Percentiles rank a stretch among this genome's conserved stretches.
Conservation (phyloP, 805 yeast genomes). For the Metschnikowia picachoensis region DNA sequence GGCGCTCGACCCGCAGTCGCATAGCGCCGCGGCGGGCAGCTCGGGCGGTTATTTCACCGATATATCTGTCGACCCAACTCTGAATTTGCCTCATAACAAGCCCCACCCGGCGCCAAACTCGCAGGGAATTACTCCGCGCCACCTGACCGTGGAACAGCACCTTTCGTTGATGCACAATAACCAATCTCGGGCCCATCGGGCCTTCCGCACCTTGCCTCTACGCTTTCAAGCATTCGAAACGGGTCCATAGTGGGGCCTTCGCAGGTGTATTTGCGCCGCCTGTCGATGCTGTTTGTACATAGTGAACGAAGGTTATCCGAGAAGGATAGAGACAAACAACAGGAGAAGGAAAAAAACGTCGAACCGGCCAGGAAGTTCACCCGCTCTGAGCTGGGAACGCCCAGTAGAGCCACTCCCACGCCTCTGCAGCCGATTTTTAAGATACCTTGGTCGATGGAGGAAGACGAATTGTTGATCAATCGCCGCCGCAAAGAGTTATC, state of each 20-base stretch:
- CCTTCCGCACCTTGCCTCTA: slow-evolving; percentile 28
- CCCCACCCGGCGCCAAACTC: slow-evolving; percentile 26
- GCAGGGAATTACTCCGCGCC: slow-evolving; percentile 17
- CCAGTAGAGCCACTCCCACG: slow-evolving; percentile 4
- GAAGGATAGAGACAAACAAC: slow-evolving; percentile 4
- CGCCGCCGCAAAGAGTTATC: slow-evolving; percentile 57
- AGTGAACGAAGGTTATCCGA: slow-evolving; percentile 12
- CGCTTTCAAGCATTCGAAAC: slow-evolving; percentile 38
- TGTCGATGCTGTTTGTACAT: slow-evolving; percentile 16
- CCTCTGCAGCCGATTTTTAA: slow-evolving; percentile 20
- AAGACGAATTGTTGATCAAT: slow-evolving; percentile 61
- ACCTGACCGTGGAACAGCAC: slow-evolving; percentile 13
- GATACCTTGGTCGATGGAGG: slow-evolving; percentile 57
- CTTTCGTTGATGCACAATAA: slow-evolving; percentile 29
- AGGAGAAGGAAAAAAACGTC: slow-evolving; percentile 2
- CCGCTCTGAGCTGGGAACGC: slow-evolving; percentile 8
- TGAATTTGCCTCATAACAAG: slow-evolving; percentile 43
- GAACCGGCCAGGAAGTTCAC: slow-evolving; percentile 3
- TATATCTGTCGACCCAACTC: slow-evolving; percentile 41
- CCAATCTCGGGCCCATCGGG: slow-evolving; percentile 36
- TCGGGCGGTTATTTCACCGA: slow-evolving; percentile 45
- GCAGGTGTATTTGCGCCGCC: slow-evolving; percentile 17
- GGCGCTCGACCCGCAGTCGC: slow-evolving; percentile 30
- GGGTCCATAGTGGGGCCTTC: slow-evolving; percentile 33
- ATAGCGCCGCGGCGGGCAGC: slow-evolving; percentile 24